Evolutionary conservation across 768 basidiomycete genomes (phyloP).

Genomic region (Terana coerulea): DNA sequence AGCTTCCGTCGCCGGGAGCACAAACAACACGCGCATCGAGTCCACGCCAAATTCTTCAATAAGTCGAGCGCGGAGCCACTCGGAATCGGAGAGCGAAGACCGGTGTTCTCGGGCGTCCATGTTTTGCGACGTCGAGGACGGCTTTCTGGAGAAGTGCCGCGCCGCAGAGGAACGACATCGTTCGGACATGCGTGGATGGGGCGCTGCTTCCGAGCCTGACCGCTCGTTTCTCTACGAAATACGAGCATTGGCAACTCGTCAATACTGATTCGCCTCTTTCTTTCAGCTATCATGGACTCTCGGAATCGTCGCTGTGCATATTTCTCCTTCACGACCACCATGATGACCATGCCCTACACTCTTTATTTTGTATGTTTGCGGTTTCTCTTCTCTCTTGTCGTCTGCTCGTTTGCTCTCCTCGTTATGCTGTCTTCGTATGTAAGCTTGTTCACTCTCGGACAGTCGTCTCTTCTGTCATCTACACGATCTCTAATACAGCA

Average conservation of each 20-base stretch:
- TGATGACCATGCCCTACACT: conserved; percentile 8
- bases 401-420: conserved; percentile 8
- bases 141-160: conserved; percentile 67
- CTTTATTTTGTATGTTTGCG: conserved; percentile 6
- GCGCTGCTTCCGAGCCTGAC: conserved; percentile 32
- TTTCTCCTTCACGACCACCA: conserved; percentile 12
- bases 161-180: conserved; percentile 81
- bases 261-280: conserved; percentile 47
- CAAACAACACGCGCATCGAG: conserved; percentile 24
- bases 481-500: not conserved
- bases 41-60: conserved; percentile 47
- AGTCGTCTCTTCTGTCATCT: not conserved
- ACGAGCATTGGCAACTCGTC: conserved; percentile 80
- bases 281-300: conserved; percentile 10
- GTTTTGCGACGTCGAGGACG: conserved; percentile 73
- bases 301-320: conserved; percentile 10
- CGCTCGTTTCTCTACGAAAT: conserved; percentile 76
- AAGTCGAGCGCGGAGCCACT: conserved; percentile 57
- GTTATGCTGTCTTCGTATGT: conserved; percentile 10
- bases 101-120: conserved; percentile 79
- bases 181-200: conserved; percentile 83
- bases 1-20: not conserved
- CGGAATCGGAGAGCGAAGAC: conserved; percentile 75
- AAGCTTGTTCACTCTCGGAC: conserved; percentile 3
- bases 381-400: conserved; percentile 8